Conservation (phyloP, 306 rosid genomes). For the Luffa acutangula region DNA sequence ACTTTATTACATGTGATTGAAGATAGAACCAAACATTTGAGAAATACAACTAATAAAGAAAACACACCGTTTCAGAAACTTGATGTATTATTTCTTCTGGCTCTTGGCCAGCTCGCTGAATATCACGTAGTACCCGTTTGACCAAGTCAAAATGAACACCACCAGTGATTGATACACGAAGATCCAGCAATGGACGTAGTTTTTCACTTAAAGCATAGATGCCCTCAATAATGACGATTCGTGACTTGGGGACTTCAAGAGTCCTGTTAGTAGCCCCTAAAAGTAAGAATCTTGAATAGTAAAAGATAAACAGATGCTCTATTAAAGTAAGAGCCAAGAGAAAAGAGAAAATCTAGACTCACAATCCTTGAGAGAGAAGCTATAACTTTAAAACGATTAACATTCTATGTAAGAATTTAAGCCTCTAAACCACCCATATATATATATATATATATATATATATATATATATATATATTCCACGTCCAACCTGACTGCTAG, state of each 20-base stretch:
- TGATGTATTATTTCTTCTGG: slow-evolving; percentile 98
- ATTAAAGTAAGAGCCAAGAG: background rate
- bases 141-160: slow-evolving; percentile 98
- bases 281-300: background rate
- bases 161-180: slow-evolving; percentile 93
- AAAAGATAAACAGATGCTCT: background rate
- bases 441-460: no score
- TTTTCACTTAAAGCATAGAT: slow-evolving; percentile 87
- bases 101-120: slow-evolving; percentile 94
- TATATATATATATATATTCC: background rate
- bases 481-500: background rate
- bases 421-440: background rate
- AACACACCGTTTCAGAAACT: slow-evolving; percentile 89
- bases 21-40: slow-evolving; percentile 8
- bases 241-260: slow-evolving; percentile 80
- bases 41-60: slow-evolving; percentile 23
- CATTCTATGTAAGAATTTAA: background rate
- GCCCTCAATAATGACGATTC: slow-evolving; percentile 81
- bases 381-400: background rate
- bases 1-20: slow-evolving; percentile 1
- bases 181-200: slow-evolving; percentile 84
- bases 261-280: slow-evolving; percentile 37
- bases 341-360: background rate
- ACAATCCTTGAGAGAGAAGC: background rate
- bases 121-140: slow-evolving; percentile 93